Base-by-base conservation (phyloP, 768 basidiomycete species). In the Pisolithus marmoratus region DNA sequence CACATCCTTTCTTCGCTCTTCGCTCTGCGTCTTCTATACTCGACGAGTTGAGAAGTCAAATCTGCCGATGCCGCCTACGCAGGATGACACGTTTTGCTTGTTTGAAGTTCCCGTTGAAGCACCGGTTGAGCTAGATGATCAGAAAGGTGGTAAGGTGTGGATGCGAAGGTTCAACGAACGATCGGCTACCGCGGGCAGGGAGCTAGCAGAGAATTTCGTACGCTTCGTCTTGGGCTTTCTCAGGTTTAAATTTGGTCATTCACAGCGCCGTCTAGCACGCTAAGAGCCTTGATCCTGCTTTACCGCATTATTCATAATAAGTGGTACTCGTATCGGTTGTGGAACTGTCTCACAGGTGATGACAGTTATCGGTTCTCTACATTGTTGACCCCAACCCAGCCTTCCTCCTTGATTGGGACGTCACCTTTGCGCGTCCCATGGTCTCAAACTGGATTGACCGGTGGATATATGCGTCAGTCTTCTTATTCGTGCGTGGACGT, bases 71-170 rank as follows among this genome's bases (percentile, higher is more conserved):
- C 79, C 9, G 74, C 78, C 0, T 85, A 90, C 63, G 77, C 76
- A 91, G 64, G 88, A 88, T 2, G 89, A 91, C 59, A 77, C 84
- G 0, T 91, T 91, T 63, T 91, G 88, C 88, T 60, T 90, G 5
- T 85, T 90, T 50, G 87, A 90, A 63, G 77, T 81, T 0, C 73
- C 90, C 58, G 70, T 89, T 0, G 81, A 82, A 24, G 88, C 90
- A 60, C 79, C 90, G 46, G 72, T 79, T 1, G 88, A 87, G 47
- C 63, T 91, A n/a, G 83, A 84, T 53, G 84, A 85, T 48, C 81
- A 83, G 52, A 82, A 83, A 27, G 78, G 78, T 15, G 79, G 78
- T 7, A 76, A 70, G 45, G 40, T 74, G 23, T 90, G 85, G 87
- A 82, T 81, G 70, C 74, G 69, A 46, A 80, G 73, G 53, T 70